Base-by-base conservation (phyloP, 495 filamentous ascomycete genomes). In the Xylaria nigripes region DNA sequence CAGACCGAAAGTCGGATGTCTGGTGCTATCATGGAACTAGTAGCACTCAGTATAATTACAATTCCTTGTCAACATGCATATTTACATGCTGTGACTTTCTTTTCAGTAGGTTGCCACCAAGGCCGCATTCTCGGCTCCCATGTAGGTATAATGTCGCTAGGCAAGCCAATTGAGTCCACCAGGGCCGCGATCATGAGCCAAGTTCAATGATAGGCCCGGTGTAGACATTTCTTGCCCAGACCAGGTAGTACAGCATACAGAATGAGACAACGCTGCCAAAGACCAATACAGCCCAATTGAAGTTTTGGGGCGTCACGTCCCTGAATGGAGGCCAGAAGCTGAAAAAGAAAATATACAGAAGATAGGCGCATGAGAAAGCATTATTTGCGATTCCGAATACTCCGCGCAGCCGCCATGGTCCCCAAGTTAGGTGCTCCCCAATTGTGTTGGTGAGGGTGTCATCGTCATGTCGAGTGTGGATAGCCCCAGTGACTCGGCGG, bases 261-360 rank as follows among this genome's bases (percentile, higher is more conserved):
- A 70, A 55, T 6, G 69, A 53, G 7, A 72, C 42, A 3, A 71
- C 64, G 8, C 55, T 57, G 7, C 57, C 66, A 8, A 72, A 69
- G 1, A 73, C 61, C 18, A 76, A 61, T 21, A 71, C 62, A 49
- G 63, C 68, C 56, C 72, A 76, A 55, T 76, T 75, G 62, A 75
- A 72, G 13, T 51, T 73, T 13, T 60, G 46, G 15, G 65, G 56
- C 10, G 62, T 64, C 8, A 71, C 66, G 0, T 66, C 65, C 1
- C 56, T 58, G 13, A 16, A 34, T 0, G 67, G 55, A 8, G 72
- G 74, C 68, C 70, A 76, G 45, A 75, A 73, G 34, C 65, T 71
- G 67, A 74, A 78, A 44, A 78, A 72, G 13, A 76, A 61, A 2
- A 69, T 59, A 42, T 72, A 70, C 0, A 62, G 32, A 38, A 64